These are phyloP conservation scores for Stellera chamaejasme DNA, from an alignment of 345 rosid species.

Conservation along the genomic window DNA sequence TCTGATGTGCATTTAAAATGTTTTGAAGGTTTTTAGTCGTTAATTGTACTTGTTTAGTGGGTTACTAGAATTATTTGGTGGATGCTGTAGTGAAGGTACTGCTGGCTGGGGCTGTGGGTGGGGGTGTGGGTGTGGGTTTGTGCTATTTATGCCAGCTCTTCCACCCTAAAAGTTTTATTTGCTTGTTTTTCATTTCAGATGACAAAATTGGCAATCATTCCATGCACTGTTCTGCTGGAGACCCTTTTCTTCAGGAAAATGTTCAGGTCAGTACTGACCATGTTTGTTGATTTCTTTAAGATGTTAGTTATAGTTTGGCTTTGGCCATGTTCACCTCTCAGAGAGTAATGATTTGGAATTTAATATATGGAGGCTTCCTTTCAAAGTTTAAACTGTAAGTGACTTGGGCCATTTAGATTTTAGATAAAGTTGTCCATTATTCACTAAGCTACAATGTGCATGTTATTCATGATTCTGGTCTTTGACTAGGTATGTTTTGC, in stretches of 20 bases:
- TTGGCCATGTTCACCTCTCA: slow-evolving; percentile 1
- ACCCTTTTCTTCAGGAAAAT: slow-evolving; percentile 92
- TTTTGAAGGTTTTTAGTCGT: background rate
- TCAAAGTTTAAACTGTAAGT: too few relatives aligned
- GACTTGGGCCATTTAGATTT: too few relatives aligned
- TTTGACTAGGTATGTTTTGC: too few relatives aligned
- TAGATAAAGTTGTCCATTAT: too few relatives aligned
- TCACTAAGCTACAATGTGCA: too few relatives aligned
- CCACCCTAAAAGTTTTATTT: background rate
- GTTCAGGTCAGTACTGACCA: slow-evolving; percentile 60
- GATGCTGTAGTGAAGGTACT: too few relatives aligned
- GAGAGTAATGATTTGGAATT: too few relatives aligned
- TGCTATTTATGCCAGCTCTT: background rate
- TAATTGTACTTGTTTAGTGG: background rate
- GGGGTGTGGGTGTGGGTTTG: background rate
- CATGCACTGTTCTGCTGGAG: slow-evolving; percentile 98
- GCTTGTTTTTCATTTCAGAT: slow-evolving; percentile 39
- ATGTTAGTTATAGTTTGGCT: background rate
- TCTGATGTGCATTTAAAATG: slow-evolving; percentile 4
- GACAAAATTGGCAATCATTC: slow-evolving; percentile 99
- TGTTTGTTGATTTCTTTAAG: slow-evolving; percentile 2
- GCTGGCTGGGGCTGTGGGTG: background rate
- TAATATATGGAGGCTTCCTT: too few relatives aligned
- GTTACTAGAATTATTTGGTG: background rate
- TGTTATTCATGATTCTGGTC: too few relatives aligned